Conservation (phyloP, 2,329 filamentous ascomycete species). For the Monilinia polystroma region DNA sequence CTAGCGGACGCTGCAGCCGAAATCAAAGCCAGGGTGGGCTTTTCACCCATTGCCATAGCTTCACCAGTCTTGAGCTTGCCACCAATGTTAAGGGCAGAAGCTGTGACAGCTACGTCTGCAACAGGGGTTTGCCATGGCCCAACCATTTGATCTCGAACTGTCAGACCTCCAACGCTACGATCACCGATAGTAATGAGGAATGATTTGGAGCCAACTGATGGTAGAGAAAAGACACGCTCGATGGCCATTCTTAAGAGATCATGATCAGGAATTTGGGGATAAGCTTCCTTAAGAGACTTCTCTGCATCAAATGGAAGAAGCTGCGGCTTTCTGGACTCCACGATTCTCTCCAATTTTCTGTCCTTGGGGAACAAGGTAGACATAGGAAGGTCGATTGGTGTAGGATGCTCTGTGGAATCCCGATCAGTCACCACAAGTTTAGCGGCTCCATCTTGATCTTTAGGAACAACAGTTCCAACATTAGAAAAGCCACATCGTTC, state of each 20-base stretch:
- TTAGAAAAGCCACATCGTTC: conserved; percentile 92
- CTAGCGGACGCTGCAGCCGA: conserved; percentile 85
- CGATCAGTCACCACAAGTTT: conserved; percentile 79
- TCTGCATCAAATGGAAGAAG: conserved; percentile 71
- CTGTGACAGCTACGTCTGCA: conserved; percentile 89
- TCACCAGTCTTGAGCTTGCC: conserved; percentile 77
- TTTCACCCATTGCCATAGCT: conserved; percentile 98
- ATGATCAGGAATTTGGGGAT: conserved; percentile 38
- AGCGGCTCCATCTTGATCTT: conserved; percentile 61
- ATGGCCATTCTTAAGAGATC: conserved; percentile 63
- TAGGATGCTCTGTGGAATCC: conserved; percentile 70
- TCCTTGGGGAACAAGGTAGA: conserved; percentile 83
- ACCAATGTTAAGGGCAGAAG: conserved; percentile 69
- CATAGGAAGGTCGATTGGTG: conserved; percentile 87
- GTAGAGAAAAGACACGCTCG: conserved; percentile 77
- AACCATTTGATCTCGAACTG: conserved; percentile 89
- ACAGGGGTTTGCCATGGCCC: conserved; percentile 95
- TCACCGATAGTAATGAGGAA: conserved; percentile 98
- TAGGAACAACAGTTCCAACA: conserved; percentile 72
- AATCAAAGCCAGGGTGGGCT: conserved; percentile 83
- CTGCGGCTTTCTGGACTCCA: conserved; percentile 65
- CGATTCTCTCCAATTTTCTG: conserved; percentile 74
- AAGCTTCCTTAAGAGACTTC: conserved; percentile 60
- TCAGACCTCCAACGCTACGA: conserved; percentile 85
- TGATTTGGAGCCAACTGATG: conserved; percentile 91